phyloP scores from a whole-genome alignment of 768 basidiomycete species.

The Pholiota conissans region DNA sequence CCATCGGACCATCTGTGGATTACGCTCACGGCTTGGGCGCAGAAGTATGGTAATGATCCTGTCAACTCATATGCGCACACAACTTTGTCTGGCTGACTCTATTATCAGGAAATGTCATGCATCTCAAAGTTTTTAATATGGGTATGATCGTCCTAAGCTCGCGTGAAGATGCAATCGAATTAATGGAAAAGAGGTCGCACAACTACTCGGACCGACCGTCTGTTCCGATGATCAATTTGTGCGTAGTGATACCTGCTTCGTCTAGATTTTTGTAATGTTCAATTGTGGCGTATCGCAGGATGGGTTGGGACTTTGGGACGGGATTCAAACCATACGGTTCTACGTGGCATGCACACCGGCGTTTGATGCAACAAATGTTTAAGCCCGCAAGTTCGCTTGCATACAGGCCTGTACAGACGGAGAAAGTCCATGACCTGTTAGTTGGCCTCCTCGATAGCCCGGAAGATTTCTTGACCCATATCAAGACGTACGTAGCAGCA shows the following conservation, averaged over 20 bases:
- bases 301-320: constrained; percentile 16
- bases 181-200: constrained; percentile 22
- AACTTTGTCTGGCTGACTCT: too few relatives aligned
- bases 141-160: constrained; percentile 23
- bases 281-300: neutral
- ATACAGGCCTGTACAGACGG: constrained; percentile 23
- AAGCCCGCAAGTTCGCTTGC: constrained; percentile 14
- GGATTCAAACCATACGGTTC: constrained; percentile 27
- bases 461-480: constrained; percentile 11
- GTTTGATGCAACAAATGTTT: constrained; percentile 27
- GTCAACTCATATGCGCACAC: neutral
- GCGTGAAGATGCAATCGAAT: constrained; percentile 17
- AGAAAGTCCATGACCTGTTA: constrained; percentile 20
- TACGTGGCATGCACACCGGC: constrained; percentile 28
- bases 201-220: constrained; percentile 5
- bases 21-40: neutral
- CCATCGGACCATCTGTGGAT: neutral
- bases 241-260: neutral
- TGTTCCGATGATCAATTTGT: constrained; percentile 25
- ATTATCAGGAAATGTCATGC: neutral
- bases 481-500: neutral
- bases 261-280: neutral
- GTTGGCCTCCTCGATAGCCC: constrained; percentile 6
- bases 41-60: neutral
- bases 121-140: neutral